A percentile compares a stretch with the other conserved stretches of the same genome.
These are phyloP conservation scores for Grifola frondosa DNA, from an alignment of 1,284 basidiomycete species.

Conservation along the genomic window DNA sequence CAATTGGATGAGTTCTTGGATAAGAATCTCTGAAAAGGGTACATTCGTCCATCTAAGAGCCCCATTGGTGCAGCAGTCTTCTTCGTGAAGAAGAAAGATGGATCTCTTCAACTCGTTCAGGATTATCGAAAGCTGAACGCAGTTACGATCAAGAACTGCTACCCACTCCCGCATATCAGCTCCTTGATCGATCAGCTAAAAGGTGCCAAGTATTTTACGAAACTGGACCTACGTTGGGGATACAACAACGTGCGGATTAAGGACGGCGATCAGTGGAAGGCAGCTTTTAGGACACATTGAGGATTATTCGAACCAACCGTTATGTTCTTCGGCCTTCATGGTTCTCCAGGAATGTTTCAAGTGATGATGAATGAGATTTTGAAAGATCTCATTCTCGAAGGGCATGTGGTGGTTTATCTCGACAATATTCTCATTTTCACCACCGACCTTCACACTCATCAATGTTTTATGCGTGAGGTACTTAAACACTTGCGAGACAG, in stretches of 20 bases:
- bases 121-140: constrained; percentile 31
- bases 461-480: constrained; percentile 25
- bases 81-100: constrained; percentile 44
- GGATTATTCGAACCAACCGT: constrained; percentile 29
- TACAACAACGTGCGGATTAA: constrained; percentile 8
- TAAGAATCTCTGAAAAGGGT: not conserved
- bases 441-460: constrained; percentile 6
- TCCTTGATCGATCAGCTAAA: constrained; percentile 3
- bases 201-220: constrained; percentile 3
- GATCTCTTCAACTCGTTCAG: constrained; percentile 24
- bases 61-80: constrained; percentile 33
- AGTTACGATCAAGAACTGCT: constrained; percentile 28
- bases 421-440: constrained; percentile 11
- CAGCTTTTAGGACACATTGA: constrained; percentile 12
- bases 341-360: constrained; percentile 30
- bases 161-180: constrained; percentile 3
- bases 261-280: constrained; percentile 17
- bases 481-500: constrained; percentile 28
- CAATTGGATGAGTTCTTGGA: too few relatives aligned
- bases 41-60: constrained; percentile 4
- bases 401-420: constrained; percentile 5
- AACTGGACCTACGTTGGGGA: constrained; percentile 7
- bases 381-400: constrained; percentile 2
- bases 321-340: constrained; percentile 33
- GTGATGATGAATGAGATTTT: constrained; percentile 9